Conservation (phyloP, 2,329 filamentous ascomycete genomes). For the Cryoendolithus antarcticus region DNA sequence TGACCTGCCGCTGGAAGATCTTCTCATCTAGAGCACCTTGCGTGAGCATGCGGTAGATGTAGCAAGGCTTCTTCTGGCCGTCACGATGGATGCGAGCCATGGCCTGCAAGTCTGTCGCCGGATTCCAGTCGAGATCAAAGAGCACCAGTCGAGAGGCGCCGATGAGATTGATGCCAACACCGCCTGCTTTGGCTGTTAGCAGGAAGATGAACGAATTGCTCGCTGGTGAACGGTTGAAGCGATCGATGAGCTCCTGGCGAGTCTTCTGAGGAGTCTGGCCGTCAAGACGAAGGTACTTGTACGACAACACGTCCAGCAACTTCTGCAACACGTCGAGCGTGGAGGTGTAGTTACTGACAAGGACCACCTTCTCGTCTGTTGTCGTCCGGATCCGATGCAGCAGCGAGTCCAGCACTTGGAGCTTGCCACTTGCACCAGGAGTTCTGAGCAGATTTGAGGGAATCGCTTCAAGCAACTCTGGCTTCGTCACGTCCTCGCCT, state of each 20-base stretch:
- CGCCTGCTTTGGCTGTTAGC: constrained; percentile 60
- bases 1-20: constrained; percentile 61
- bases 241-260: constrained; percentile 55
- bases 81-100: constrained; percentile 65
- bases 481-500: constrained; percentile 27
- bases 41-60: constrained; percentile 57
- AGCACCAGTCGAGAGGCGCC: constrained; percentile 58
- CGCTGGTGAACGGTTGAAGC: constrained; percentile 51
- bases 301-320: constrained; percentile 47
- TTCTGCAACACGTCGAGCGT: constrained; percentile 55
- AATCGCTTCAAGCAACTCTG: constrained; percentile 28
- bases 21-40: constrained; percentile 61
- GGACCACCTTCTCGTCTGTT: constrained; percentile 57
- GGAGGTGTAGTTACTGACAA: constrained; percentile 66
- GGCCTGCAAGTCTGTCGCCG: constrained; percentile 58
- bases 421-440: constrained; percentile 50
- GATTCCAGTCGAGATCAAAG: constrained; percentile 68
- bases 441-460: constrained; percentile 44
- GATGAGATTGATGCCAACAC: constrained; percentile 57
- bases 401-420: constrained; percentile 54
- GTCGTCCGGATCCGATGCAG: constrained; percentile 47
- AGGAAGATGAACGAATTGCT: constrained; percentile 55
- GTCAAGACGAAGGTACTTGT: constrained; percentile 56
- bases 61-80: constrained; percentile 55
- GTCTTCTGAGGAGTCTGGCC: constrained; percentile 52